phyloP scores from a whole-genome alignment of 306 rosid species.

The Medicago ruthenica region DNA sequence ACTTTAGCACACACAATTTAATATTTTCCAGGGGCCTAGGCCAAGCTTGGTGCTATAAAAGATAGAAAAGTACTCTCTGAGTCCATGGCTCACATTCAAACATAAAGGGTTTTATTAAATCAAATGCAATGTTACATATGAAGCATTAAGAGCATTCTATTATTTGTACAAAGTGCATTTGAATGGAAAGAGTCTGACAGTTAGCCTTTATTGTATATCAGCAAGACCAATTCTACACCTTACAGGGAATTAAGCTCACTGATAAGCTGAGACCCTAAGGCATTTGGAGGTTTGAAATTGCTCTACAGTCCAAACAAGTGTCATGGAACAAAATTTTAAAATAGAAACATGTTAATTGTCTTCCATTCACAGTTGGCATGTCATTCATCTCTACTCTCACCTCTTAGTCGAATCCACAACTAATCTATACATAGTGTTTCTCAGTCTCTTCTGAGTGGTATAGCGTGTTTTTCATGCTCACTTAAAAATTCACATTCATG shows the following conservation, averaged over 20 bases:
- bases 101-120: neutral
- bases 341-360: neutral
- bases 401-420: neutral
- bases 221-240: neutral
- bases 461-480: neutral
- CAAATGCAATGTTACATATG: neutral
- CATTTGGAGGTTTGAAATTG: neutral
- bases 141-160: conserved; percentile 16
- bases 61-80: neutral
- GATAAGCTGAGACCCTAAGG: neutral
- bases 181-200: conserved; percentile 6
- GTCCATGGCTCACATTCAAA: neutral
- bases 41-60: conserved; percentile 1
- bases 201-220: neutral
- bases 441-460: neutral
- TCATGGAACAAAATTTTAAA: neutral
- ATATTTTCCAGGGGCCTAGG: neutral
- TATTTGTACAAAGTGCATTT: conserved; percentile 5
- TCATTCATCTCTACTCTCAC: conserved; percentile 19
- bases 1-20: conserved; percentile 9
- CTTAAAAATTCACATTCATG: neutral
- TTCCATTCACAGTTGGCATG: neutral
- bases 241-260: neutral
- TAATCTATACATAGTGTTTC: neutral
- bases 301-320: neutral